These are phyloP conservation scores for Aspergillus sp. DNA, from an alignment of 2,329 filamentous ascomycete species.

Conservation along the genomic window DNA sequence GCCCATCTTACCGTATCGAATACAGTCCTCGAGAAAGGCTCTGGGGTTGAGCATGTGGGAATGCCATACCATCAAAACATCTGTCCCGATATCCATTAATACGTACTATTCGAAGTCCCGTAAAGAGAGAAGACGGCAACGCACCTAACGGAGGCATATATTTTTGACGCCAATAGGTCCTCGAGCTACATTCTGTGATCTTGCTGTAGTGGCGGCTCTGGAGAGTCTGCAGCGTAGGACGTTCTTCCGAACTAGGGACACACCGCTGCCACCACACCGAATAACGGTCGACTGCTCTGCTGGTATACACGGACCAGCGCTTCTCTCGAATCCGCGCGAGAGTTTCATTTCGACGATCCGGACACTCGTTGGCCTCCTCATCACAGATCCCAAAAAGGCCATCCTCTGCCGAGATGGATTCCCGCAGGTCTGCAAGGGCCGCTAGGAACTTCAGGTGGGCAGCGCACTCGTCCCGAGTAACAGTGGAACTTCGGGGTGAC, in stretches of 20 bases:
- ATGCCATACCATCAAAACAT: slow-evolving; percentile 74
- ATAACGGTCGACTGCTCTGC: slow-evolving; percentile 61
- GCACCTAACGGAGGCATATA: slow-evolving; percentile 54
- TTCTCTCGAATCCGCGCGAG: slow-evolving; percentile 58
- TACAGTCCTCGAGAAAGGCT: slow-evolving; percentile 64
- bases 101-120: background rate
- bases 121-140: slow-evolving; percentile 10
- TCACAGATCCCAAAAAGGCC: slow-evolving; percentile 59
- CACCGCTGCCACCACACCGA: slow-evolving; percentile 53
- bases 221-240: slow-evolving; percentile 12
- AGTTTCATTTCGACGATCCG: slow-evolving; percentile 33
- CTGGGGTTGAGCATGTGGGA: slow-evolving; percentile 70
- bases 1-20: slow-evolving; percentile 49
- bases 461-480: slow-evolving; percentile 51
- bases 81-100: slow-evolving; percentile 29
- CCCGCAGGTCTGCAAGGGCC: slow-evolving; percentile 58
- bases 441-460: slow-evolving; percentile 67
- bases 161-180: slow-evolving; percentile 31
- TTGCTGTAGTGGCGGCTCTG: slow-evolving; percentile 25
- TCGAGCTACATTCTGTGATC: slow-evolving; percentile 14
- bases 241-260: slow-evolving; percentile 8
- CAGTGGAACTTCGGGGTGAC: slow-evolving; percentile 9
- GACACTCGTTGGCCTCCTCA: slow-evolving; percentile 28
- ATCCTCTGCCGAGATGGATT: slow-evolving; percentile 57
- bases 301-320: slow-evolving; percentile 63